A percentile compares a stretch with the other conserved stretches of the same genome.
Evolutionary conservation across 1,139 yeast species (phyloP).

Genomic region (Scheffersomyces titani): DNA sequence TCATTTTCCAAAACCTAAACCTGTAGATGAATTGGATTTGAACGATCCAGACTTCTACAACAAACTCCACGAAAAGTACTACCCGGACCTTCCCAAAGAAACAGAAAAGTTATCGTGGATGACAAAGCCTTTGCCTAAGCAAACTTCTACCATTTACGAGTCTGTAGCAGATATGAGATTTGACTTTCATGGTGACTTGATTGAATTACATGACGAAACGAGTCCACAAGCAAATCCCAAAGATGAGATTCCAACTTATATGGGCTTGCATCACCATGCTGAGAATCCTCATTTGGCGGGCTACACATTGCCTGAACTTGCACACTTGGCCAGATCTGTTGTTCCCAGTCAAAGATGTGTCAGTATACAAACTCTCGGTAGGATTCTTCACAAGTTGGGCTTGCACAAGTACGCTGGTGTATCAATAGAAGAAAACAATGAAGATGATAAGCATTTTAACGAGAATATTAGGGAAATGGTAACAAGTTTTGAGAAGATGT

Average conservation of each 20-base stretch:
- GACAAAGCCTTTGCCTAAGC: constrained; percentile 60
- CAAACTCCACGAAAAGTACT: constrained; percentile 80
- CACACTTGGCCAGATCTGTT: constrained; percentile 76
- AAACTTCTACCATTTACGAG: constrained; percentile 52
- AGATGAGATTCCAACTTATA: constrained; percentile 50
- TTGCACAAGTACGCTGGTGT: constrained; percentile 55
- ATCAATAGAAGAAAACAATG: constrained; percentile 36
- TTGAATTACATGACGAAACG: constrained; percentile 49
- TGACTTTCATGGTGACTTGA: constrained; percentile 80
- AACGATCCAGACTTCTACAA: constrained; percentile 78
- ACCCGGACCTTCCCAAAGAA: constrained; percentile 86
- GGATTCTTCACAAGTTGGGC: constrained; percentile 81
- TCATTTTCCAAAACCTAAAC: constrained; percentile 63
- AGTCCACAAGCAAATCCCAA: constrained; percentile 26
- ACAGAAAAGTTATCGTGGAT: constrained; percentile 88
- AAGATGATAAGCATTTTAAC: constrained; percentile 39
- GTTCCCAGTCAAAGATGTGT: constrained; percentile 84
- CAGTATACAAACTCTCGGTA: constrained; percentile 83
- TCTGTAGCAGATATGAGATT: constrained; percentile 75
- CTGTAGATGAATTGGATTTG: constrained; percentile 49
- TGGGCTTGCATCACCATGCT: constrained; percentile 91
- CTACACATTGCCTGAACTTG: constrained; percentile 80
- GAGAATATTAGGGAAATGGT: constrained; percentile 38
- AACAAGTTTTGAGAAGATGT: constrained; percentile 57
- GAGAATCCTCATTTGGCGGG: constrained; percentile 91